Percentiles rank a stretch among this genome's conserved stretches.
Evolutionary conservation across 495 filamentous ascomycete species (phyloP).

Genomic region (Aspergillus heteromorphus): DNA sequence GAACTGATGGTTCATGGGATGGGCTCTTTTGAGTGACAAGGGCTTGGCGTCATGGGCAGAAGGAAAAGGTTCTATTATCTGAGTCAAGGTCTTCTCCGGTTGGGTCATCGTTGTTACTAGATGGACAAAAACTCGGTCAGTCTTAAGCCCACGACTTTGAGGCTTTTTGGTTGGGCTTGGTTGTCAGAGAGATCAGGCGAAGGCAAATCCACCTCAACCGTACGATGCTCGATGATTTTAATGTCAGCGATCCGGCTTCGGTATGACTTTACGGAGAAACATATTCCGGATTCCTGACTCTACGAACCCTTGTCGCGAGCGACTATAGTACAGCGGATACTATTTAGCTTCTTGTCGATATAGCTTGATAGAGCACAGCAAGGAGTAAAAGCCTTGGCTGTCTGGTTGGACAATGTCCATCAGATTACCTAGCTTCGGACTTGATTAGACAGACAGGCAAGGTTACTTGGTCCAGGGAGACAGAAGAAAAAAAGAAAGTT

Average conservation of each 20-base stretch:
- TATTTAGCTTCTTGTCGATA: conserved; percentile 65
- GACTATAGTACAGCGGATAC: conserved; percentile 52
- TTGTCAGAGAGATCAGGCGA: conserved; percentile 8
- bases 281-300: conserved; percentile 20
- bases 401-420: conserved; percentile 32
- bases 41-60: conserved; percentile 5
- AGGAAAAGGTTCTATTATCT: conserved; percentile 8
- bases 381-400: conserved; percentile 44
- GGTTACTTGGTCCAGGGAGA: conserved; percentile 27
- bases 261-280: conserved; percentile 13
- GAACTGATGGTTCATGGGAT: conserved; percentile 14
- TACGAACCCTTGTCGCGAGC: conserved; percentile 31
- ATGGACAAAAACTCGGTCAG: conserved; percentile 9
- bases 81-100: conserved; percentile 8
- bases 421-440: conserved; percentile 45
- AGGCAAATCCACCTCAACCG: neutral
- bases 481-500: conserved; percentile 36
- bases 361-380: conserved; percentile 61
- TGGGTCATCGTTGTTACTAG: conserved; percentile 11
- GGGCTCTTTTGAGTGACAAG: conserved; percentile 4
- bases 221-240: conserved; percentile 11
- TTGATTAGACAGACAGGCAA: conserved; percentile 41
- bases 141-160: conserved; percentile 5
- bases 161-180: neutral
- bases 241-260: conserved; percentile 15